Percentiles rank a stretch among this genome's conserved stretches.
Evolutionary conservation across 2,329 filamentous ascomycete genomes (phyloP).

Genomic region (Sclerotinia trifoliorum): DNA sequence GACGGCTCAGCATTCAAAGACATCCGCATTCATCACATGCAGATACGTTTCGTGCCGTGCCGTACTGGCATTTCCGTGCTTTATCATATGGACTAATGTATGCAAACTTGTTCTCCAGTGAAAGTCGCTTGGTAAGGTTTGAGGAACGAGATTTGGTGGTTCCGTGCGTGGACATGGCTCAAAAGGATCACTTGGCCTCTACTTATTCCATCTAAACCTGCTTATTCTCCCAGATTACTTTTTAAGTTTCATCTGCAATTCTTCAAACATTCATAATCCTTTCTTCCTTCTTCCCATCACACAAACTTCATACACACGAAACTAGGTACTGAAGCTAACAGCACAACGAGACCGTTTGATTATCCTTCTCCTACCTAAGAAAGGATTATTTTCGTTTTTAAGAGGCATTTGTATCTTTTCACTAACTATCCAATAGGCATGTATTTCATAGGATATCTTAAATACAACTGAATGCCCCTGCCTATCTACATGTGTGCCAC

Average conservation of each 20-base stretch:
- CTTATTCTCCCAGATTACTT: no score
- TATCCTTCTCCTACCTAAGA: no score
- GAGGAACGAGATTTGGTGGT: not conserved
- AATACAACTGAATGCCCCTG: not conserved
- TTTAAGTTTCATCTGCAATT: no score
- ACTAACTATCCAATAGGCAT: not conserved
- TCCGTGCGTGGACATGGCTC: not conserved
- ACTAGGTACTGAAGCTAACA: no score
- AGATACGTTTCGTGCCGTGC: not conserved
- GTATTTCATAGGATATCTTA: constrained; percentile 7
- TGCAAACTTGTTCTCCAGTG: not conserved
- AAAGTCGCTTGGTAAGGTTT: not conserved
- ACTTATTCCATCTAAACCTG: no score
- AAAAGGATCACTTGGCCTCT: no score
- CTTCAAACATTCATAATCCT: no score
- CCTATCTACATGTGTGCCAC: not conserved
- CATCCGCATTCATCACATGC: not conserved
- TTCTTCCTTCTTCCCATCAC: no score
- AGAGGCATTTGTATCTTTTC: not conserved
- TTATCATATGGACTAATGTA: not conserved
- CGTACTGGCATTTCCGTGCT: not conserved
- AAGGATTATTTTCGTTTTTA: not conserved
- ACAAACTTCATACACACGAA: no score
- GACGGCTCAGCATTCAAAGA: not conserved
- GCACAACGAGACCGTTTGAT: not conserved